phyloP scores from a whole-genome alignment of 202 grass and related monocot species.

The Digitaria exilis region DNA sequence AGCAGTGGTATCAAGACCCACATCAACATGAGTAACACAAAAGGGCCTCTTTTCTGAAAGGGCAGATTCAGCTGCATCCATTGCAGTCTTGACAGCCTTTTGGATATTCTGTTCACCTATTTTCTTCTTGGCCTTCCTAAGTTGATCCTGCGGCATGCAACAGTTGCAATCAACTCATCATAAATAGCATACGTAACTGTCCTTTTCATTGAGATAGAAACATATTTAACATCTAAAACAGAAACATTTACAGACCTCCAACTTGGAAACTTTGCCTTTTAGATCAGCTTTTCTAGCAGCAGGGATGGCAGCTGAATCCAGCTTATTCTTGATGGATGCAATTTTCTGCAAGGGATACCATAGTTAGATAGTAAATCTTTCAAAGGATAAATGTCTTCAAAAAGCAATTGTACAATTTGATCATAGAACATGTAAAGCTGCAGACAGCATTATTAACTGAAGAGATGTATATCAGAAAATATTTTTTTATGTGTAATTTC shows the following conservation, averaged over 20 bases:
- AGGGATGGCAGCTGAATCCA: conserved; percentile 83
- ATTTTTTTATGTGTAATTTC: not conserved
- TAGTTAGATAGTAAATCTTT: conserved; percentile 30
- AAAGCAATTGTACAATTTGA: conserved; percentile 3
- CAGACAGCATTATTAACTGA: not conserved
- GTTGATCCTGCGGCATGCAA: conserved; percentile 62
- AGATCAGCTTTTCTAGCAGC: conserved; percentile 93
- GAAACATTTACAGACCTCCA: conserved; percentile 63
- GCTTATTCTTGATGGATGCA: conserved; percentile 77
- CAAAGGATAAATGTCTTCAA: conserved; percentile 11
- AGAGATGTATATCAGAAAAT: not conserved
- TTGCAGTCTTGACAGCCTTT: conserved; percentile 72
- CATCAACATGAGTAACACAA: conserved; percentile 61
- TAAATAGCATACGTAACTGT: not conserved
- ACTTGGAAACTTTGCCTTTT: conserved; percentile 71
- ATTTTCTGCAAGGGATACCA: conserved; percentile 67
- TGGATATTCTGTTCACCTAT: conserved; percentile 82
- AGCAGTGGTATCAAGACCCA: conserved; percentile 89
- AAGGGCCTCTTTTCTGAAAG: conserved; percentile 70
- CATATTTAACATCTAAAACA: not conserved
- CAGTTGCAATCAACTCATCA: conserved; percentile 24
- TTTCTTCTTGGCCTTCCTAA: conserved; percentile 96
- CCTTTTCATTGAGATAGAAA: not conserved
- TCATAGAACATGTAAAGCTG: conserved; percentile 13
- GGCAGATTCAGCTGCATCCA: conserved; percentile 73